Evolutionary conservation across 1,139 yeast species (phyloP), one percentile per base, ranked within the genome.

Genomic region (Zygotorulaspora mrakii): DNA sequence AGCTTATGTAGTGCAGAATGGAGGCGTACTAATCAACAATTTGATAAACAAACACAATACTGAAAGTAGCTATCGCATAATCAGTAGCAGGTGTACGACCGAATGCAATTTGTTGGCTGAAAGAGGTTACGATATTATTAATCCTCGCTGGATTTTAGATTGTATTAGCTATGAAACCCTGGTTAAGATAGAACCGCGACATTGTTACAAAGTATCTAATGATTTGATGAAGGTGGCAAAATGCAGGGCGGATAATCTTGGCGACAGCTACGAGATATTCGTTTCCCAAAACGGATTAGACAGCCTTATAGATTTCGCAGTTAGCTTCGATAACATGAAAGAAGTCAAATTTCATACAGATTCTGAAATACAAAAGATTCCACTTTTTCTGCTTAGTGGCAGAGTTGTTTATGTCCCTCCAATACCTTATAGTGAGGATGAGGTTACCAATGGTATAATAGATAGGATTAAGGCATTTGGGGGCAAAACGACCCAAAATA

Each of bases 141-240:
- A 64, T 39, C 89, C 94, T 1, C 61, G 62, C 13, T 91, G 96
- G 95, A 59, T 87, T 5, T 66, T 77, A 33, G 88, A 84, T 48
- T 78, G 94, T 52, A 64, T 85, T 2, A 53, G 62, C 10, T 61
- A 68, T 14, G 53, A 62, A 0, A 47, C 54, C 2, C 40, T 79
- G 2, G 61, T 86, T 1, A 73, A 72, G 1, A 51, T 82, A 8
- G 95, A 86, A 50, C 82, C 86, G 0, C 54, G 61, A 7, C 78
- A 84, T 53, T 64, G 82, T 26, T 70, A 74, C 33, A 45, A 46
- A 27, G 74, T 65, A 2, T 63, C 68, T 3, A 47, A 56, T 11
- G 47, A 41, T 0, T 40, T 71, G 21, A 21, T 42, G 27, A 36
- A 42, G 4, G 20, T 40, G 2, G 57, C 66, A 5, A 16, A 26